A percentile compares a stretch with the other conserved stretches of the same genome.
Conservation (phyloP, 257 asterid genomes). For the Oldenlandia corymbosa region DNA sequence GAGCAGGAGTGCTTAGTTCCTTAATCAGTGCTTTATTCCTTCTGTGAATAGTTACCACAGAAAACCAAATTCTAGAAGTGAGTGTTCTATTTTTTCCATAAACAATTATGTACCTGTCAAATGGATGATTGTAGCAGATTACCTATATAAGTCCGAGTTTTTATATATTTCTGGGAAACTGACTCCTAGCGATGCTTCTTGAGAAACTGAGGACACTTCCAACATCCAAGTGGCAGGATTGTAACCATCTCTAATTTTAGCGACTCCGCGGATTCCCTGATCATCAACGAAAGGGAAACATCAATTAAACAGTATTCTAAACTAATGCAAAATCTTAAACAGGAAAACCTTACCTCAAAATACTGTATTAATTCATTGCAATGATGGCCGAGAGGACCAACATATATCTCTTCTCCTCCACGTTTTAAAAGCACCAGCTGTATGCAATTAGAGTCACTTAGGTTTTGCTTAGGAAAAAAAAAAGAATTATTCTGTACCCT, state of each 20-base stretch:
- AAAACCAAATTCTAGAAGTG: too few relatives aligned
- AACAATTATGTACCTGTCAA: too few relatives aligned
- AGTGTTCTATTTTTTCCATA: too few relatives aligned
- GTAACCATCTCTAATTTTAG: slow-evolving; percentile 52
- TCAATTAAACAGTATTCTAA: not conserved
- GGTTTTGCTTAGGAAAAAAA: too few relatives aligned
- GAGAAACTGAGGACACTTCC: slow-evolving; percentile 54
- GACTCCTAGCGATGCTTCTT: slow-evolving; percentile 51
- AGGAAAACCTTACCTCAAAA: slow-evolving; percentile 52
- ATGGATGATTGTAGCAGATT: not conserved
- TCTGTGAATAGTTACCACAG: slow-evolving; percentile 32
- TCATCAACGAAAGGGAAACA: slow-evolving; percentile 1
- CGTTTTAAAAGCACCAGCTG: slow-evolving; percentile 82
- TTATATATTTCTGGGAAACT: slow-evolving; percentile 51
- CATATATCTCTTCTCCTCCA: slow-evolving; percentile 86
- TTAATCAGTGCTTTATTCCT: slow-evolving; percentile 62
- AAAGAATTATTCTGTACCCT: too few relatives aligned
- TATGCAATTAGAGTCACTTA: not conserved
- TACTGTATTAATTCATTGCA: slow-evolving; percentile 58
- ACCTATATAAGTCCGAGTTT: slow-evolving; percentile 44
- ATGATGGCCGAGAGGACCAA: slow-evolving; percentile 76
- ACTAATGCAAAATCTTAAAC: not conserved
- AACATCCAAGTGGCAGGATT: slow-evolving; percentile 99
- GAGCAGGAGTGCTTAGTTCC: slow-evolving; percentile 48
- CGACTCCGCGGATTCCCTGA: slow-evolving; percentile 48